phyloP scores from a whole-genome alignment of 106 monocot genomes.

The Chionographis japonica region DNA sequence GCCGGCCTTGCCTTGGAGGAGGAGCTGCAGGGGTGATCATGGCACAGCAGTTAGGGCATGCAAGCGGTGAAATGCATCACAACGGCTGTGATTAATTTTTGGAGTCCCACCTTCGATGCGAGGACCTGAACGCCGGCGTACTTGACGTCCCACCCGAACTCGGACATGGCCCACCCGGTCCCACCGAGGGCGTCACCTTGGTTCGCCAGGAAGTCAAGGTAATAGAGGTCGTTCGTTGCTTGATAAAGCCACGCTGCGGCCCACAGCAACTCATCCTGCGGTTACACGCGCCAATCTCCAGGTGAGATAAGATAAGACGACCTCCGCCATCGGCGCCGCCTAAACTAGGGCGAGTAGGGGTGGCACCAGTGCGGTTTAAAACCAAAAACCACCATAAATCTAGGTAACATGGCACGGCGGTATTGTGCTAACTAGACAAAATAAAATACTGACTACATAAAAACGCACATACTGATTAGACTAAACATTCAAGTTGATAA shows the following conservation, averaged over 20 bases:
- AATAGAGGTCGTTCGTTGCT: constrained; percentile 62
- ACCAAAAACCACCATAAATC: too few relatives aligned
- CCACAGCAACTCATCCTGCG: constrained; percentile 80
- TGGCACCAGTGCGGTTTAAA: too few relatives aligned
- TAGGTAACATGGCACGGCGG: too few relatives aligned
- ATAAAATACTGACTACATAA: too few relatives aligned
- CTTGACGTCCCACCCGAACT: constrained; percentile 99
- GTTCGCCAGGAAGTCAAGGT: constrained; percentile 66
- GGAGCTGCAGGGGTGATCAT: constrained; percentile 29
- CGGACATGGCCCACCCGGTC: constrained; percentile 80
- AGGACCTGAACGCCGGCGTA: constrained; percentile 88
- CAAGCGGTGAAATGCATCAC: too few relatives aligned
- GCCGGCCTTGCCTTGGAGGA: constrained; percentile 64
- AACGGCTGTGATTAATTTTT: too few relatives aligned
- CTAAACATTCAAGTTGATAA: too few relatives aligned
- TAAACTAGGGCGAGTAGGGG: too few relatives aligned
- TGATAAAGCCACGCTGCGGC: constrained; percentile 87
- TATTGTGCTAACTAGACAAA: too few relatives aligned
- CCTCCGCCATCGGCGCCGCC: too few relatives aligned
- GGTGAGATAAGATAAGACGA: too few relatives aligned
- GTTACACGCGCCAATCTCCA: background rate
- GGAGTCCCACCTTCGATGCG: constrained; percentile 55
- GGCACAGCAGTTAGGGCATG: background rate
- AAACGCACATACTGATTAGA: too few relatives aligned
- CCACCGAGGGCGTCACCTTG: constrained; percentile 77